Percentiles rank a stretch among this genome's conserved stretches.
Evolutionary conservation across 202 grass and related monocot genomes (phyloP).

Genomic region (Cymbopogon flexuosus): DNA sequence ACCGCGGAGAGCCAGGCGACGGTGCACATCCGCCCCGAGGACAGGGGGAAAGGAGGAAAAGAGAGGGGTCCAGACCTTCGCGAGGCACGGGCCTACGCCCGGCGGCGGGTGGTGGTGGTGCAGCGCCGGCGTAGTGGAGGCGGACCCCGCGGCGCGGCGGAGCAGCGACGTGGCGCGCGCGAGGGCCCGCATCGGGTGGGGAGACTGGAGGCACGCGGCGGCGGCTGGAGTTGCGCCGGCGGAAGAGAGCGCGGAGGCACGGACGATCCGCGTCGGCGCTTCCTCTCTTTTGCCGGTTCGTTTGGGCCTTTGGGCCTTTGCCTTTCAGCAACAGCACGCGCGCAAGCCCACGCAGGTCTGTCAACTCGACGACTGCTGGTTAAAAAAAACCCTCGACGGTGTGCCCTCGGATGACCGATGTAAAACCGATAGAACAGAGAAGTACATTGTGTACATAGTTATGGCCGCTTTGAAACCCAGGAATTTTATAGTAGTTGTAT

Average conservation of each 20-base stretch:
- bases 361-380: too few species aligned
- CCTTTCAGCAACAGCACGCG: neutral
- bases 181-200: constrained; percentile 31
- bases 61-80: neutral
- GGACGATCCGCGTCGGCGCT: neutral
- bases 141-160: constrained; percentile 1
- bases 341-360: neutral
- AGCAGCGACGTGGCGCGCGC: neutral
- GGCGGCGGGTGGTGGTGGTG: neutral
- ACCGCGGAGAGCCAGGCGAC: too few species aligned
- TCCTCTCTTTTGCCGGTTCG: neutral
- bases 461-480: too few species aligned
- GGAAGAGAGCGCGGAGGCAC: neutral
- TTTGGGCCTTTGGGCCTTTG: neutral
- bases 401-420: too few species aligned
- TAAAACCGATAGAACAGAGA: too few species aligned
- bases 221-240: neutral
- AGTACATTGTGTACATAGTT: too few species aligned
- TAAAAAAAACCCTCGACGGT: too few species aligned
- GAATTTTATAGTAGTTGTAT: too few species aligned
- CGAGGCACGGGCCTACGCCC: neutral
- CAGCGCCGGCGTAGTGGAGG: neutral
- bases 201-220: neutral
- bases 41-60: neutral
- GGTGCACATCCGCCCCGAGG: neutral